phyloP scores from a whole-genome alignment of 176 grass and related monocot genomes.

The Hyparrhenia diplandra region DNA sequence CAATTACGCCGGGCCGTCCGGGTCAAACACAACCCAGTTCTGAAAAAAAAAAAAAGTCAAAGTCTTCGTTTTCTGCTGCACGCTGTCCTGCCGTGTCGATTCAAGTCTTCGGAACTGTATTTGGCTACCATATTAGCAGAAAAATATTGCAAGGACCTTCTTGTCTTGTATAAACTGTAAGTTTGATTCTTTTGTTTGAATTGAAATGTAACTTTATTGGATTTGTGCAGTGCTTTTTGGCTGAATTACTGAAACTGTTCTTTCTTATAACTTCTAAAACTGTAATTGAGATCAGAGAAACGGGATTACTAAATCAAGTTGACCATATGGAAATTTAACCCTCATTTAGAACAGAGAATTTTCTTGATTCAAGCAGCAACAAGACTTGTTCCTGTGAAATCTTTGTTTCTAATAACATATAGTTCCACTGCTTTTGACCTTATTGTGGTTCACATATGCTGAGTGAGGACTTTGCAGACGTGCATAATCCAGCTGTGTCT shows the following conservation, averaged over 20 bases:
- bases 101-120: neutral
- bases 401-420: neutral
- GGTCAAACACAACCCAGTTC: conserved; percentile 60
- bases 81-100: neutral
- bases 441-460: too few relatives aligned
- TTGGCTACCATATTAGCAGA: neutral
- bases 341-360: too few relatives aligned
- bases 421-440: neutral
- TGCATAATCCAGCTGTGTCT: neutral
- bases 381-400: neutral
- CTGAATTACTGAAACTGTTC: neutral
- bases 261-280: too few relatives aligned
- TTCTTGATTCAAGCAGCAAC: neutral
- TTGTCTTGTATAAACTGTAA: neutral
- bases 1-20: conserved; percentile 33
- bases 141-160: neutral
- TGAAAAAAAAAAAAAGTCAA: conserved; percentile 10
- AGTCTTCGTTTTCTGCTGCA: conserved; percentile 7
- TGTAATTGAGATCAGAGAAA: too few relatives aligned
- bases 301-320: too few relatives aligned
- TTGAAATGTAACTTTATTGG: conserved; percentile 31
- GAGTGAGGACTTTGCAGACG: neutral
- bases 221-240: neutral
- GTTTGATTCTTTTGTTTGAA: conserved; percentile 31
- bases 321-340: neutral